A percentile compares a stretch with the other conserved stretches of the same genome.
Evolutionary conservation across 345 rosid species (phyloP).

Genomic region (Citrus sinensis): DVS_A1.0 CM039168.1:28607501-28608000

Average conservation of each 20-base stretch:
- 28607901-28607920: background rate
- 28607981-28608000: background rate
- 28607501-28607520: background rate
- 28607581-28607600: background rate
- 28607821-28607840: constrained; percentile 19
- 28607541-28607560: constrained; percentile 1
- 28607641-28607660: background rate
- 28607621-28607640: background rate
- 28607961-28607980: background rate
- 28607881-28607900: constrained; percentile 15
- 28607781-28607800: constrained; percentile 5
- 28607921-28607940: background rate
- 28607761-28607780: constrained; percentile 12
- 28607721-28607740: constrained; percentile 15
- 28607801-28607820: constrained; percentile 8
- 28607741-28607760: constrained; percentile 10
- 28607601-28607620: background rate
- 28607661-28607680: constrained; percentile 1
- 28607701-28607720: background rate
- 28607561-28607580: background rate
- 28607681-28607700: constrained; percentile 8
- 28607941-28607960: constrained; percentile 1
- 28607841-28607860: background rate
- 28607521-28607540: background rate
- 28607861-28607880: constrained; percentile 13